Evolutionary conservation across 2,329 filamentous ascomycete species (phyloP), one percentile per base, ranked within the genome.

Genomic region (Colletotrichum liaoningense): DNA sequence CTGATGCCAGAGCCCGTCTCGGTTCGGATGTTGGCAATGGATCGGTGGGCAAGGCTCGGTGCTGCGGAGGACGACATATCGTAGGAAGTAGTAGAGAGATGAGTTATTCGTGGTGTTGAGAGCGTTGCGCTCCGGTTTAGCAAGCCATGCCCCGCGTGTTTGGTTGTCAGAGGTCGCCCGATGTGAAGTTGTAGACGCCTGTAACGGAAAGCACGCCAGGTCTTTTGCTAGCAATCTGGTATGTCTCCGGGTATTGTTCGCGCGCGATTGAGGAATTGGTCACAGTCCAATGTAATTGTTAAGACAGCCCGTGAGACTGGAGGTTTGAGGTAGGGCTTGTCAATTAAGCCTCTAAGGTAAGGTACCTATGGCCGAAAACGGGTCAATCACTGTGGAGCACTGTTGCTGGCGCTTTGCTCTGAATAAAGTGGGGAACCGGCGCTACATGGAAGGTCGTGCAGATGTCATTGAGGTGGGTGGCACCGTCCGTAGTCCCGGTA

Each of bases 21-120:
- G 69, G 83, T 80, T 74, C 89, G 86, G 77, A 92, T 91, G 81
- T 83, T 90, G 67, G 90, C 86, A 63, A 92, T 86, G 75, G 86
- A 87, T 72, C 89, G 87, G 80, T 92, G 90, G 68, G 89, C 85
- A 69, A 90, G 86, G 63, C 83, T 82, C 49, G 84, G 79, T 63
- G 81, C 84, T 75, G 82, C 76, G 54, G 79, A 80, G 60, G 86
- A 86, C 70, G 87, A 26, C 72, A 74, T 74, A 3, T 62, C 58
- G 58, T 11, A 30, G 33, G 28, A 46, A 28, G 60, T 49, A 55
- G 59, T 35, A 28, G 19, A 62, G 26, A 26, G 64, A 54, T 38
- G 70, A 56, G 24, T 33, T 38, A 2, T 35, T 35, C 33, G 33
- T 35, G 33, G 30, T 30, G 24, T 22, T 63, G 30, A 16, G 46